Conservation (phyloP, 2,329 filamentous ascomycete species). For the Colletotrichum camelliae region DNA sequence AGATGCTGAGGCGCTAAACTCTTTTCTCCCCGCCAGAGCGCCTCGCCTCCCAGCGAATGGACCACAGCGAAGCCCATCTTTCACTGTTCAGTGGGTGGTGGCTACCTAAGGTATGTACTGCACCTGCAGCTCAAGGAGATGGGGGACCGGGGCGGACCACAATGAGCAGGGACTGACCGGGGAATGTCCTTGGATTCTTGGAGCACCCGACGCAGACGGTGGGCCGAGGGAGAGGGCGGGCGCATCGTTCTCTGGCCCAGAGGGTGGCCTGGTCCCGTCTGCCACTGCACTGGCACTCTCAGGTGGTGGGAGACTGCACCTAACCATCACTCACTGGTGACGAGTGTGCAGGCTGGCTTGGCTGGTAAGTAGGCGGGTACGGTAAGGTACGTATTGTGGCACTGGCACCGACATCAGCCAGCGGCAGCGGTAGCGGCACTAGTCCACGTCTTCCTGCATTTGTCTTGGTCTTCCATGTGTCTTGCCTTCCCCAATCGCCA, state of each 20-base stretch:
- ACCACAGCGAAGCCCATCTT: neutral
- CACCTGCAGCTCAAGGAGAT: neutral
- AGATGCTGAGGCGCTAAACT: neutral
- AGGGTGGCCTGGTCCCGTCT: neutral
- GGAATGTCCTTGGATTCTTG: neutral
- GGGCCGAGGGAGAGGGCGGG: neutral
- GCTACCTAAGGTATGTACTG: neutral
- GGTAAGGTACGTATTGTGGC: neutral
- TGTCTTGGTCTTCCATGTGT: conserved; percentile 3
- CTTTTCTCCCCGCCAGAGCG: neutral
- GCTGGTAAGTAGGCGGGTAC: neutral
- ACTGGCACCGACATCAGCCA: neutral
- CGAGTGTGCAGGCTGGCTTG: neutral
- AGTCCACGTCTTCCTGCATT: neutral
- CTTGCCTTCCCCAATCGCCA: neutral
- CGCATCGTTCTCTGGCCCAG: neutral
- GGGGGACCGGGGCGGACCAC: neutral
- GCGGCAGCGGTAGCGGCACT: neutral
- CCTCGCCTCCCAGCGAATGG: neutral
- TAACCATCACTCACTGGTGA: neutral
- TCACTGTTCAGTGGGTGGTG: neutral
- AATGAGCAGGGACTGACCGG: neutral
- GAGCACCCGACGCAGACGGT: neutral
- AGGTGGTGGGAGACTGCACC: neutral
- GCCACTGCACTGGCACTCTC: neutral